These are phyloP conservation scores for Rhodotorula sp. DNA, from an alignment of 1,284 basidiomycete species.

Conservation along the genomic window DNA sequence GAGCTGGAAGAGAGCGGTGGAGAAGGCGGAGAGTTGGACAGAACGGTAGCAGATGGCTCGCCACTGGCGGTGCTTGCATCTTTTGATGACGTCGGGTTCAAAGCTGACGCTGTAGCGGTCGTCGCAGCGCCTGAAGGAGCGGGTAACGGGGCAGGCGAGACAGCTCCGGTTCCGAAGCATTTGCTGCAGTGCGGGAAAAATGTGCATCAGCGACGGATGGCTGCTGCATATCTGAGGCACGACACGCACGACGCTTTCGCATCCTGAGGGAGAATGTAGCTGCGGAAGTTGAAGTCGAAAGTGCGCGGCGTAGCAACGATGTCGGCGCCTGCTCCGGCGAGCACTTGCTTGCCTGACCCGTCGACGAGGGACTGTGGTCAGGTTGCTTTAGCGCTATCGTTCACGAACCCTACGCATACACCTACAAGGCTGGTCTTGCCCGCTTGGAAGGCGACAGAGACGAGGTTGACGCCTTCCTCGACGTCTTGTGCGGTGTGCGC, in stretches of 20 bases:
- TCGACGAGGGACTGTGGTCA: slow-evolving; percentile 10
- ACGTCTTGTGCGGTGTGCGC: not conserved
- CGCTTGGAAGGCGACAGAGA: not conserved
- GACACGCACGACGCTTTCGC: slow-evolving; percentile 3
- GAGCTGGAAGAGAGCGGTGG: no score
- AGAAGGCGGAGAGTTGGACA: no score
- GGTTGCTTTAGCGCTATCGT: no score
- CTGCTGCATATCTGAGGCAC: no score
- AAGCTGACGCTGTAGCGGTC: slow-evolving; percentile 3
- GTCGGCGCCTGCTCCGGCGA: slow-evolving; percentile 1
- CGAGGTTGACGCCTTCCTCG: slow-evolving; percentile 10
- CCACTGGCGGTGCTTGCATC: no score
- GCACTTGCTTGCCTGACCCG: not conserved
- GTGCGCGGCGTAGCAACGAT: not conserved
- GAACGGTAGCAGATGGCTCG: no score
- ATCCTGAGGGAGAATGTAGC: slow-evolving; percentile 1
- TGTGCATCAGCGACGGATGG: no score
- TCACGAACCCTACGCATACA: not conserved
- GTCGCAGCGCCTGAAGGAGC: slow-evolving; percentile 17
- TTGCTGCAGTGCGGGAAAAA: no score
- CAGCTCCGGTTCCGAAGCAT: no score
- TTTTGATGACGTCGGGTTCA: no score
- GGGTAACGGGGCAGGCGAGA: no score
- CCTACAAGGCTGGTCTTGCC: not conserved
- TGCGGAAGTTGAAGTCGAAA: slow-evolving; percentile 2